Evolutionary conservation across 2,329 filamentous ascomycete genomes (phyloP).

Genomic region (Cercospora beticola): DNA sequence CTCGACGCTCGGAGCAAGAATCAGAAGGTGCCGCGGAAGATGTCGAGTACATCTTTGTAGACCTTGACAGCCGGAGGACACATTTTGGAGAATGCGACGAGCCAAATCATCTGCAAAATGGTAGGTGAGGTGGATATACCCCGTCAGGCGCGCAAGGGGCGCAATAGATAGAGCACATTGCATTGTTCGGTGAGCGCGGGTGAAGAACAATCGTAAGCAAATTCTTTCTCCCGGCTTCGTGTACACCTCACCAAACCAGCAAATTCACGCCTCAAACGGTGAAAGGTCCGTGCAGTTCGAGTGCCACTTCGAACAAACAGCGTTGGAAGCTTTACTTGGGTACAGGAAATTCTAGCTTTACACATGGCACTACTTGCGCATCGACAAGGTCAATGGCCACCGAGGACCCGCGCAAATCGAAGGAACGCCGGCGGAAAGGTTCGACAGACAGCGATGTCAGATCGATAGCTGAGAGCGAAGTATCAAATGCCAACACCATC

Average conservation of each 20-base stretch:
- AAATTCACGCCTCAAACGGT: conserved; percentile 6
- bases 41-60: conserved; percentile 31
- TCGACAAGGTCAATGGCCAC: conserved; percentile 19
- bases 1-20: background rate
- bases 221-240: conserved; percentile 27
- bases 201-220: conserved; percentile 38
- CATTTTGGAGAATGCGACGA: conserved; percentile 25
- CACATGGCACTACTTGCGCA: conserved; percentile 13
- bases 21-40: conserved; percentile 31
- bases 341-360: background rate
- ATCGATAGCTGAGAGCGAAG: conserved; percentile 19
- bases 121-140: background rate
- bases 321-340: background rate
- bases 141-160: background rate
- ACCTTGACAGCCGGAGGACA: conserved; percentile 33
- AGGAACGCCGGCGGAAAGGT: conserved; percentile 24
- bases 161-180: conserved; percentile 20
- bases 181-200: conserved; percentile 18
- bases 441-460: conserved; percentile 19
- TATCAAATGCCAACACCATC: conserved; percentile 21
- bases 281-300: conserved; percentile 22
- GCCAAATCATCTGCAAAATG: conserved; percentile 11
- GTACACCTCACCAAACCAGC: conserved; percentile 4
- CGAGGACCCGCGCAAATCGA: conserved; percentile 11
- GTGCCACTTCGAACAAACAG: conserved; percentile 9